Conservation (phyloP, 768 basidiomycete species). For the Suillus placidus region DNA sequence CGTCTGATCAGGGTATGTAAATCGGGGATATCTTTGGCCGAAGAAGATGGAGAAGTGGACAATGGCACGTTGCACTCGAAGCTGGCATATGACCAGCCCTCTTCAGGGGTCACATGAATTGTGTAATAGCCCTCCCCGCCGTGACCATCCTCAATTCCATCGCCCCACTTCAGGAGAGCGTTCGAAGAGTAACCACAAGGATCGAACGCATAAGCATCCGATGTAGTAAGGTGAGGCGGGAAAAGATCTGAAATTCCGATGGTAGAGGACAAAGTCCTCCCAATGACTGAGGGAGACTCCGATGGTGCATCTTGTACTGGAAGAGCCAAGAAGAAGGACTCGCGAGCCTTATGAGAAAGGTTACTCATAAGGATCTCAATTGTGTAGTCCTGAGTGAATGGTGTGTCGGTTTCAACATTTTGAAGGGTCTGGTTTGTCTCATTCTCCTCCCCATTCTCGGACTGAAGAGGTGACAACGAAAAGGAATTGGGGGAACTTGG, state of each 20-base stretch:
- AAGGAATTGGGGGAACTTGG: constrained; percentile 22
- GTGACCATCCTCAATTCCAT: constrained; percentile 23
- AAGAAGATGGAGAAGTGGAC: constrained; percentile 31
- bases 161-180: constrained; percentile 73
- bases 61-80: constrained; percentile 98
- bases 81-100: constrained; percentile 97
- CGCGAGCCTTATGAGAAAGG: constrained; percentile 73
- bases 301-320: constrained; percentile 58
- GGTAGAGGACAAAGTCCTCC: constrained; percentile 55
- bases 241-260: constrained; percentile 86
- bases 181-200: constrained; percentile 98
- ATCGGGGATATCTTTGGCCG: constrained; percentile 60
- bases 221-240: constrained; percentile 71
- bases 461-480: constrained; percentile 18
- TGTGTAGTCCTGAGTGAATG: constrained; percentile 74
- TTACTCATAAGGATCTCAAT: constrained; percentile 98
- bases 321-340: constrained; percentile 69
- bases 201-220: constrained; percentile 92
- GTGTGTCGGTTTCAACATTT: constrained; percentile 18
- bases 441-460: constrained; percentile 16
- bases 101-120: constrained; percentile 97
- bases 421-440: constrained; percentile 12
- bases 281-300: constrained; percentile 28
- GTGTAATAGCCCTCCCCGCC: constrained; percentile 92
- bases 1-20: constrained; percentile 80